Base-by-base conservation (phyloP, 208 protist genomes). In the Trypanosoma cruzi region DNA sequence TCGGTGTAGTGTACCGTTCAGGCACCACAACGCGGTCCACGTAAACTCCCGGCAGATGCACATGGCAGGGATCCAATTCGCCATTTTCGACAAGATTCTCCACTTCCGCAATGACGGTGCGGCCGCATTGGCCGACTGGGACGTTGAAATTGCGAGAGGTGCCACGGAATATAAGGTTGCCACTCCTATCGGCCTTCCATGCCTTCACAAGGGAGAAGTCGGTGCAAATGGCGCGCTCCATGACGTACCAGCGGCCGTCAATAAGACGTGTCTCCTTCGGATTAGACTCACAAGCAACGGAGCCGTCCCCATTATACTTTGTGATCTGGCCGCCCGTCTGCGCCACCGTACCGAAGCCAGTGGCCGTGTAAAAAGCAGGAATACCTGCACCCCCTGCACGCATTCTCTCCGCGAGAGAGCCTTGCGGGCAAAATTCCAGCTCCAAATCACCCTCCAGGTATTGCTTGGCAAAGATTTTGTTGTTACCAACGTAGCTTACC, bases 131-230 rank as follows among this genome's bases (percentile, higher is more conserved):
- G 1, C 90, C 96, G 13, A 78, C 61, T n/a, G 81, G 62, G 42
- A 89, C 72, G 66, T 98, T 98, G 71, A 98, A 98, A 63, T 98
- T 98, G 29, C 87, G 66, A 1, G 94, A 80, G 4, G 94, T 98
- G 22, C 84, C 80, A 48, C 84, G 79, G 54, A 85, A 86, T 22
- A 74, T 26, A 26, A 80, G 42, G 46, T 84, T 85, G 8, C 77
- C 77, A 18, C 46, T 52, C 1, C 59, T 73, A 71, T 97, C 93
- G 10, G 84, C 92, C 64, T 97, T 96, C 80, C 82, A 95, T 8
- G 89, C 93, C 59, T 97, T 96, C 40, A 98, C 71, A 2, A 98
- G 48, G 16, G 88, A 74, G 60, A 92, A 95, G 37, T 98, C 92
- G 64, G 92, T 95, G 55, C 52, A 64, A 52, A 98, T 96, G 4